Base-by-base conservation (phyloP, 2,329 filamentous ascomycete genomes). In the Cercospora berteroae region DNA sequence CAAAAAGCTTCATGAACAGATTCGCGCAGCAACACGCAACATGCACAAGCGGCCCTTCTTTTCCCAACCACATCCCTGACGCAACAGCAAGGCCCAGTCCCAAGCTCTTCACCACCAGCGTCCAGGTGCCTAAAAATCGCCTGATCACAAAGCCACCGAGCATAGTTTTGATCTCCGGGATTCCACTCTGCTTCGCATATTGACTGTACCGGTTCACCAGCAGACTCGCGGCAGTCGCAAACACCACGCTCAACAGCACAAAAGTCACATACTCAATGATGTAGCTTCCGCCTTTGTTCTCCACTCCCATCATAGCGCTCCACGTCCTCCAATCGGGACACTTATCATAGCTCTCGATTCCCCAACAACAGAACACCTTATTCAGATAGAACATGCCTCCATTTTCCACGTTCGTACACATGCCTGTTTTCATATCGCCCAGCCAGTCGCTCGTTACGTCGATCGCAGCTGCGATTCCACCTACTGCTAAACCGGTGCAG, bases 21-120 rank as follows among this genome's bases (percentile, higher is more conserved):
- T 96, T 97, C 57, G 94, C 93, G 77, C 94, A 97, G 79, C 95
- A 98, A 81, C 95, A 98, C 67, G 94, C 94, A 23, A 98, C 94
- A 79, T 99, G 94, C 5, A 99, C 94, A 42, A 98, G 82, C 0
- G 94, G 94, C 1, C 94, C 94, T 83, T 99, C 94, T 79, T 98
- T 98, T 33, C 94, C 94, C 13, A 98, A 83, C 94, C 95, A 98
- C 84, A 99, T 89, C 60, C 94, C 94, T 5, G 94, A 97, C 71
- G 92, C 92, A 55, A 97, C 94, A 52, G 94, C 91, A 39, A 98
- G 86, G 78, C 93, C 94, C 88, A 96, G 68, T 29, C 95, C 95
- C 52, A 98, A 79, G 1, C 93, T 96, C 78, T 98, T 98, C 65
- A 93, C 93, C 31, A 92, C 79, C 76, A 98, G 82, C 1, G 94